Evolutionary conservation across 1,284 basidiomycete species (phyloP).

Genomic region (Acaromyces ingoldii): DNA sequence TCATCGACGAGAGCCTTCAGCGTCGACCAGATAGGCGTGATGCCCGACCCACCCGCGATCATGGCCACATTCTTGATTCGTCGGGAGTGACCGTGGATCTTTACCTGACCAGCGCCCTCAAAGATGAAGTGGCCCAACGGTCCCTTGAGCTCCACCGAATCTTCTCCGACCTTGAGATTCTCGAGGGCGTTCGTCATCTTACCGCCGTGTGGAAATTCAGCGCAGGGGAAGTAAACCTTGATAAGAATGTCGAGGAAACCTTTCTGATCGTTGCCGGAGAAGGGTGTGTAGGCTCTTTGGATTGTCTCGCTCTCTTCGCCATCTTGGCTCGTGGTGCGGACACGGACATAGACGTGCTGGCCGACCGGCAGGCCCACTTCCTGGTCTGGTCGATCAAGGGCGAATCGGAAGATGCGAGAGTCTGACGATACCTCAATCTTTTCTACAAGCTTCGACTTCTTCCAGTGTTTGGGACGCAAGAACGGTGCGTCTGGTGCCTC

Average conservation of each 20-base stretch:
- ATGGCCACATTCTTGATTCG: constrained; percentile 58
- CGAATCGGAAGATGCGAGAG: constrained; percentile 60
- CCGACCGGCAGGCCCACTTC: constrained; percentile 62
- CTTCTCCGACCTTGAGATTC: constrained; percentile 56
- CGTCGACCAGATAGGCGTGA: constrained; percentile 58
- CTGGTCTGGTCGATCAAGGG: constrained; percentile 55
- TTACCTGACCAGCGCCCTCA: constrained; percentile 55
- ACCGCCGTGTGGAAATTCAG: constrained; percentile 55
- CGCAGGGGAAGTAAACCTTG: constrained; percentile 60
- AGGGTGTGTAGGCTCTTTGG: constrained; percentile 64
- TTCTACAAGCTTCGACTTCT: constrained; percentile 55
- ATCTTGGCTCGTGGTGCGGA: constrained; percentile 51
- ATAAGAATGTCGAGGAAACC: constrained; percentile 58
- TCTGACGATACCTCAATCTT: constrained; percentile 58
- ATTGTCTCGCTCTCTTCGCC: constrained; percentile 55
- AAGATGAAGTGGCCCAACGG: constrained; percentile 63
- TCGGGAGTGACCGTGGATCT: constrained; percentile 53
- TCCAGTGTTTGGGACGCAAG: constrained; percentile 60
- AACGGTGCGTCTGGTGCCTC: constrained; percentile 50
- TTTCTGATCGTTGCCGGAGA: constrained; percentile 55
- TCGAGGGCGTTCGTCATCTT: constrained; percentile 61
- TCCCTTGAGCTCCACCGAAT: constrained; percentile 62
- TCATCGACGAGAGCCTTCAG: constrained; percentile 56
- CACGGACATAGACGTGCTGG: constrained; percentile 59
- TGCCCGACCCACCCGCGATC: constrained; percentile 63